Evolutionary conservation across 129 eudicot species (phyloP), one percentile per base, ranked within the genome.

Genomic region (Dittrichia graveolens): DNA sequence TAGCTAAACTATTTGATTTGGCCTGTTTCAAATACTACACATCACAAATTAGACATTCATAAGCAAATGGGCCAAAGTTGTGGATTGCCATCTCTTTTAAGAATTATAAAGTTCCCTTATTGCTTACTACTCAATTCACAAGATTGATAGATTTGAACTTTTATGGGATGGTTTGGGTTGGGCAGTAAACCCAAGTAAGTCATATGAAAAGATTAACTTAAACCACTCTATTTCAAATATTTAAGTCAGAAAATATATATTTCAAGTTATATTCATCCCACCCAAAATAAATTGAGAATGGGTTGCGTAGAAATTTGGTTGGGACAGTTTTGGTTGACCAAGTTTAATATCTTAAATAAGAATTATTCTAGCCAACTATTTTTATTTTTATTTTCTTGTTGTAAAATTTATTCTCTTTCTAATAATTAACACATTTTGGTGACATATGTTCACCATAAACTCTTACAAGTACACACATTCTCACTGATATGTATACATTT

Each of bases 181-280:
- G 38, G 1, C 42, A 39, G 41, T 69, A 52, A 24, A 69, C 52
- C 39, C 48, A 69, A 39, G 61, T 46, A 65, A 65, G 12, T 19
- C 71, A 65, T 31, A 65, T 65, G 12, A 46, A 65, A 65, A 65
- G 7, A 24, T 46, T 6, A 45, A 46, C 43, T 42, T 44, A 12
- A 13, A 1, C 13, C 41, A 46, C 46, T 10, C 31, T 24, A 0
- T 24, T 24, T 24, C 31, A 24, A 24, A 24, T 24, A 0, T 0
- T 24, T 24, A 24, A 24, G 31, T 24, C 31, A 24, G 31, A 24
- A 24, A 24, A 24, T 24, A 0, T 24, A 24, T 24, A 24, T 24
- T 24, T 24, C 2, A 24, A 24, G 31, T n/a, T n/a, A n/a, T n/a
- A n/a, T n/a, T n/a, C n/a, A n/a, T n/a, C n/a, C n/a, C n/a, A n/a